phyloP scores from a whole-genome alignment of 441 rosid species.

The Arabidopsis hybrid region DNA sequence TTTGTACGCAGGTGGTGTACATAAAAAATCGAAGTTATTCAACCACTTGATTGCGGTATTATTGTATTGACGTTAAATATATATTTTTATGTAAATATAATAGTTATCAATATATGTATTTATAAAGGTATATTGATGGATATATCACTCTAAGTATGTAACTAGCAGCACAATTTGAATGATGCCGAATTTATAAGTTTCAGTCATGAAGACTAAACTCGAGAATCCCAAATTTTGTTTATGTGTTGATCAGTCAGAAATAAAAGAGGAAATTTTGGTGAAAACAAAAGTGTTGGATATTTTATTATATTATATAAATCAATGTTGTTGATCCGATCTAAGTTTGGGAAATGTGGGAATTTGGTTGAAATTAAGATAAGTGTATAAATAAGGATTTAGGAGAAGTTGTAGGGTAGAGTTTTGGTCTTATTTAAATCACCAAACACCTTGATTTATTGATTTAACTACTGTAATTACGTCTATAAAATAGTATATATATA shows the following conservation, averaged over 20 bases:
- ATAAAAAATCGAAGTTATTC: neutral
- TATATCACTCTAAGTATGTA: neutral
- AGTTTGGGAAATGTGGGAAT: constrained; percentile 44
- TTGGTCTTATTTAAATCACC: constrained; percentile 38
- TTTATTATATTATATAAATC: neutral
- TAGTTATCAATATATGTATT: neutral
- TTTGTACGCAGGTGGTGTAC: neutral
- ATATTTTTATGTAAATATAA: neutral
- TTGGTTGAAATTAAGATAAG: constrained; percentile 35
- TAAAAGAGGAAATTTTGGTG: neutral
- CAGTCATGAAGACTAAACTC: neutral
- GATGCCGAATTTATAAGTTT: neutral
- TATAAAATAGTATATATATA: constrained; percentile 6
- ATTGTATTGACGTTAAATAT: neutral
- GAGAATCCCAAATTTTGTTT: neutral
- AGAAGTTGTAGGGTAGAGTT: constrained; percentile 34
- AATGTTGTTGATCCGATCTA: constrained; percentile 35
- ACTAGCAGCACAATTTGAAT: neutral
- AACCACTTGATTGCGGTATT: neutral
- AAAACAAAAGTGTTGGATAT: constrained; percentile 5
- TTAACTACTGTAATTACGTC: neutral
- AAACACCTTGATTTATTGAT: constrained; percentile 26
- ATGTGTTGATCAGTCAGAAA: neutral
- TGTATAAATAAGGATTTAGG: constrained; percentile 34
- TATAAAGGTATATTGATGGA: neutral